phyloP scores from a whole-genome alignment of 148 eudicot genomes.

The Chenopodium quinoa region DNA sequence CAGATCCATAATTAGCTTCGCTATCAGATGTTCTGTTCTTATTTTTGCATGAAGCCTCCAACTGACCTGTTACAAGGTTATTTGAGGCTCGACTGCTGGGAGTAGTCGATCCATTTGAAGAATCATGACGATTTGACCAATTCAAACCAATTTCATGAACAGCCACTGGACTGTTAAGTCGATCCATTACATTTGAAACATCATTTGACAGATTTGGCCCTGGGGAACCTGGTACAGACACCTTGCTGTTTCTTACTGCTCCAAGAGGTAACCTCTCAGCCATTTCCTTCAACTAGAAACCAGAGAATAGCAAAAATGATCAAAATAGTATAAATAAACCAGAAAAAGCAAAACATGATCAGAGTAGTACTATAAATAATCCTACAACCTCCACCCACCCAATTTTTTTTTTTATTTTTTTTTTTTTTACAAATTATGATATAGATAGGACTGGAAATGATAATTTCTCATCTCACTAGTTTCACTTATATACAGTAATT shows the following conservation, averaged over 20 bases:
- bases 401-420: too few species aligned
- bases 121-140: slow-evolving; percentile 25
- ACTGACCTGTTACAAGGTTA: slow-evolving; percentile 39
- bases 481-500: neutral
- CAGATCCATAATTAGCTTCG: slow-evolving; percentile 51
- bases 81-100: slow-evolving; percentile 38
- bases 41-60: slow-evolving; percentile 48
- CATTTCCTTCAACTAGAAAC: slow-evolving; percentile 45
- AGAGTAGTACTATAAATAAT: neutral
- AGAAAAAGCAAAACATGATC: slow-evolving; percentile 8
- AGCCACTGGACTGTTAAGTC: slow-evolving; percentile 26
- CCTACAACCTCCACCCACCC: neutral
- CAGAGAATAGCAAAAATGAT: slow-evolving; percentile 10
- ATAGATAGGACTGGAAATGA: neutral
- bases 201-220: slow-evolving; percentile 25
- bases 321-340: neutral
- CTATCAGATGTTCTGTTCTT: slow-evolving; percentile 53
- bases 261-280: slow-evolving; percentile 48
- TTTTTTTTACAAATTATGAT: too few species aligned
- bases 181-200: slow-evolving; percentile 28
- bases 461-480: neutral
- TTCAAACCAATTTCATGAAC: slow-evolving; percentile 28
- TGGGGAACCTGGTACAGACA: slow-evolving; percentile 28
- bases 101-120: slow-evolving; percentile 33
- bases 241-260: slow-evolving; percentile 31